Evolutionary conservation across 805 yeast genomes (phyloP).

Genomic region (Kluyveromyces nonfermentans): DNA sequence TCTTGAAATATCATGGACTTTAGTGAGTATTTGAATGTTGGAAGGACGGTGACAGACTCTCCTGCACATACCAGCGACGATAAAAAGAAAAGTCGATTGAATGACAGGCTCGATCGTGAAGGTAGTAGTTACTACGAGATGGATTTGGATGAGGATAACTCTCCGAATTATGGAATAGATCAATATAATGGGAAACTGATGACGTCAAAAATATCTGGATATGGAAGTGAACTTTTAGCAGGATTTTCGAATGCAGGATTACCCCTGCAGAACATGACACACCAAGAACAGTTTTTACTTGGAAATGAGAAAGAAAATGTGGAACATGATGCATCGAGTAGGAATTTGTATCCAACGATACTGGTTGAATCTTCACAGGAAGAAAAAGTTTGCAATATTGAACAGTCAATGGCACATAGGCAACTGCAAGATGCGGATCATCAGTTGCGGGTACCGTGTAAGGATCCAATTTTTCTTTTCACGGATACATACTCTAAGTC

Average conservation of each 20-base stretch:
- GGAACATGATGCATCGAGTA: not conserved
- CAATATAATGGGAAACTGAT: not conserved
- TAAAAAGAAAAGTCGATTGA: not conserved
- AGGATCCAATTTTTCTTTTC: conserved; percentile 1
- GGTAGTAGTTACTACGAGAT: not conserved
- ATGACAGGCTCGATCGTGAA: not conserved
- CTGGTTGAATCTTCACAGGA: not conserved
- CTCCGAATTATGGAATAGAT: not conserved
- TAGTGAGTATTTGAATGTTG: not conserved
- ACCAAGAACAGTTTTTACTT: not conserved
- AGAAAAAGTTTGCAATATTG: not conserved
- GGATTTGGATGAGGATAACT: not conserved
- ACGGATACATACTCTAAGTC: not conserved
- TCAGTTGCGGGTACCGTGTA: not conserved
- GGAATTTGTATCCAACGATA: not conserved
- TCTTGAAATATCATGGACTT: not conserved
- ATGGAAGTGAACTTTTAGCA: not conserved
- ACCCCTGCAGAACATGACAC: not conserved
- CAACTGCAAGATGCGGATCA: not conserved
- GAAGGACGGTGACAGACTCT: not conserved
- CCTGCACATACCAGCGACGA: not conserved
- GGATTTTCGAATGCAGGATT: not conserved
- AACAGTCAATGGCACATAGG: not conserved
- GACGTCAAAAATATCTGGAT: not conserved
- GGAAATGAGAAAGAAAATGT: not conserved